A percentile compares a stretch with the other conserved stretches of the same genome.
These are phyloP conservation scores for Aspergillus floridensis DNA, from an alignment of 2,329 filamentous ascomycete genomes.

Conservation along the genomic window DNA sequence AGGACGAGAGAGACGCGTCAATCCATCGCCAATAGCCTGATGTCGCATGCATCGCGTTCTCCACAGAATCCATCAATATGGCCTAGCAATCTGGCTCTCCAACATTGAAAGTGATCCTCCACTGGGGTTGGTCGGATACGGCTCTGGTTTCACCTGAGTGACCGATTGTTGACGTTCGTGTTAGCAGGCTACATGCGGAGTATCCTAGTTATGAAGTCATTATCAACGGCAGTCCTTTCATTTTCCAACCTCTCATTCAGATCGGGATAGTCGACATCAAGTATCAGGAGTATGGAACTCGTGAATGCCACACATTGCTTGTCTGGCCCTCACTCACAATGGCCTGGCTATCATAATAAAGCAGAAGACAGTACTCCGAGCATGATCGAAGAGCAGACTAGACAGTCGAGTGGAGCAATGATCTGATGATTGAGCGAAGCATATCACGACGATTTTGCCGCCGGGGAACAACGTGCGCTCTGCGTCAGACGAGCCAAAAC, in stretches of 20 bases:
- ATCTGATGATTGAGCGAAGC: constrained; percentile 56
- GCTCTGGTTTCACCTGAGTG: constrained; percentile 46
- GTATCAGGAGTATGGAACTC: constrained; percentile 42
- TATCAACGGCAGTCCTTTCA: constrained; percentile 25
- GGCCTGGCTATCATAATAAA: constrained; percentile 30
- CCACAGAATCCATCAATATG: constrained; percentile 58
- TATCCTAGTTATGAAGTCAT: too few relatives aligned
- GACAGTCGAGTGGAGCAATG: constrained; percentile 46
- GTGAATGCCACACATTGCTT: constrained; percentile 38
- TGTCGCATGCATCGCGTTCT: constrained; percentile 55
- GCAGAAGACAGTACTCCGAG: constrained; percentile 36
- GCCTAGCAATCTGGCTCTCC: constrained; percentile 55
- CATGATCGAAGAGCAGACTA: constrained; percentile 26
- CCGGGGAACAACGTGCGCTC: constrained; percentile 48
- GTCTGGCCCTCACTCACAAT: constrained; percentile 8
- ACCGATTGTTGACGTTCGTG: too few relatives aligned
- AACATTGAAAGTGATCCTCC: constrained; percentile 53
- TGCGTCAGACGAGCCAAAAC: constrained; percentile 8
- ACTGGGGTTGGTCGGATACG: constrained; percentile 50
- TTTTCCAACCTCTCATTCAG: constrained; percentile 42
- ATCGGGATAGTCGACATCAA: constrained; percentile 43
- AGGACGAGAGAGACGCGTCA: constrained; percentile 58
- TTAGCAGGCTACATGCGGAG: too few relatives aligned
- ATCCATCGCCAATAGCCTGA: constrained; percentile 55
- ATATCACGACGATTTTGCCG: constrained; percentile 53